A percentile compares a stretch with the other conserved stretches of the same genome.
Evolutionary conservation across 2,329 filamentous ascomycete species (phyloP).

Genomic region (Delphinella strobiligena): DNA sequence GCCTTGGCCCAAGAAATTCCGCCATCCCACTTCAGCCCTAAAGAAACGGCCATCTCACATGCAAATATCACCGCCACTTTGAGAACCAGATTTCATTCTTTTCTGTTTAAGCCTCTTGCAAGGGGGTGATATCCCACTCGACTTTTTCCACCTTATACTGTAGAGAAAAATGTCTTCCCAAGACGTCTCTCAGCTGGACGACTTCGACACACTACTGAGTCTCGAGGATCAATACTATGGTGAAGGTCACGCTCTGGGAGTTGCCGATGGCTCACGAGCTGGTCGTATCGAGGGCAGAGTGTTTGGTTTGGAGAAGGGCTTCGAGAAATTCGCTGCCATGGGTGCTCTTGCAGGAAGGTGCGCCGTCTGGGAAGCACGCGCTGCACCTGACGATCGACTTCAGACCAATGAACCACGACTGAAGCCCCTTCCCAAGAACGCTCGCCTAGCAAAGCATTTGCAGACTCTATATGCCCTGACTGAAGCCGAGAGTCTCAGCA

Average conservation of each 20-base stretch:
- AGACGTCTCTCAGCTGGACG: constrained; percentile 11
- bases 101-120: too few species aligned
- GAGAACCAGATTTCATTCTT: too few species aligned
- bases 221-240: constrained; percentile 63
- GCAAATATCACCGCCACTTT: too few species aligned
- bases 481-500: constrained; percentile 65
- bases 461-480: constrained; percentile 62
- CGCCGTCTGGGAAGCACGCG: constrained; percentile 68
- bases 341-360: constrained; percentile 68
- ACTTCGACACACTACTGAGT: constrained; percentile 44
- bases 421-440: constrained; percentile 39
- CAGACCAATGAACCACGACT: too few species aligned
- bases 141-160: not conserved
- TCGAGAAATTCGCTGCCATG: constrained; percentile 78
- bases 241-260: constrained; percentile 66
- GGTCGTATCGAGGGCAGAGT: constrained; percentile 80
- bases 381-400: too few species aligned
- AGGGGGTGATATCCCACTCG: too few species aligned
- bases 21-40: too few species aligned
- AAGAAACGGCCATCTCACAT: too few species aligned
- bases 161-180: not conserved
- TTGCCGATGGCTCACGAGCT: constrained; percentile 60
- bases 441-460: constrained; percentile 66
- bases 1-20: too few species aligned
- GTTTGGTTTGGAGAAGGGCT: constrained; percentile 84